Conservation (phyloP, 345 rosid species). For the Citrus trifoliata region DNA sequence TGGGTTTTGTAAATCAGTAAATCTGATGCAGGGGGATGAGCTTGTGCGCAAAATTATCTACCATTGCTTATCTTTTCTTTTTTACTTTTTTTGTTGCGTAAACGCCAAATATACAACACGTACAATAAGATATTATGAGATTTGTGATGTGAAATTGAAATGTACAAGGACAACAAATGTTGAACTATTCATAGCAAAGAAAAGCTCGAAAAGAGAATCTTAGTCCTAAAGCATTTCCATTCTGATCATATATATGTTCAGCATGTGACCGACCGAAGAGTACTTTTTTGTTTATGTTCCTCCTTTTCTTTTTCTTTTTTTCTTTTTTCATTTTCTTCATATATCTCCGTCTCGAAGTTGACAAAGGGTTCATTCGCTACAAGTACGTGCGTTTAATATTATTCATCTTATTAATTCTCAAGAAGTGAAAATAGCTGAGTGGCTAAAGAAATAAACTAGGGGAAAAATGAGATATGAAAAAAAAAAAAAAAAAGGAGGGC, state of each 20-base stretch:
- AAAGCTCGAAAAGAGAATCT: slow-evolving; percentile 14
- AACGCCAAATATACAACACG: neutral
- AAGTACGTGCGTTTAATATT: neutral
- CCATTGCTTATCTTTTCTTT: neutral
- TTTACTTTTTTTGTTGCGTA: neutral
- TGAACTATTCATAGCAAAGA: slow-evolving; percentile 13
- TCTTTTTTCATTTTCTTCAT: neutral
- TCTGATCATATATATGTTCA: neutral
- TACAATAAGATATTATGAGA: neutral
- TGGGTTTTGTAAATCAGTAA: neutral
- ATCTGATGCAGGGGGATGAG: neutral
- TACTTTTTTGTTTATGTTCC: neutral
- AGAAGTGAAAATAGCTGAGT: too few relatives aligned
- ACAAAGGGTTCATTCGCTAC: neutral
- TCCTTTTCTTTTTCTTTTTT: neutral
- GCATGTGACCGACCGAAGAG: neutral
- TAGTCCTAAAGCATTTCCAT: slow-evolving; percentile 7
- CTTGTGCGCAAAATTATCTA: neutral
- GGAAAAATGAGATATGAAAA: too few relatives aligned
- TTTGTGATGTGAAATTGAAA: slow-evolving; percentile 11
- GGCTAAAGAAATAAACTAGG: too few relatives aligned
- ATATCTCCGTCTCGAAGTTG: neutral
- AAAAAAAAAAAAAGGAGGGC: too few relatives aligned
- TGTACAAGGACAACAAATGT: slow-evolving; percentile 18
- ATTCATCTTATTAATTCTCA: too few relatives aligned